phyloP scores from a whole-genome alignment of 106 monocot species.

The Dendrobium chrysotoxum region DNA sequence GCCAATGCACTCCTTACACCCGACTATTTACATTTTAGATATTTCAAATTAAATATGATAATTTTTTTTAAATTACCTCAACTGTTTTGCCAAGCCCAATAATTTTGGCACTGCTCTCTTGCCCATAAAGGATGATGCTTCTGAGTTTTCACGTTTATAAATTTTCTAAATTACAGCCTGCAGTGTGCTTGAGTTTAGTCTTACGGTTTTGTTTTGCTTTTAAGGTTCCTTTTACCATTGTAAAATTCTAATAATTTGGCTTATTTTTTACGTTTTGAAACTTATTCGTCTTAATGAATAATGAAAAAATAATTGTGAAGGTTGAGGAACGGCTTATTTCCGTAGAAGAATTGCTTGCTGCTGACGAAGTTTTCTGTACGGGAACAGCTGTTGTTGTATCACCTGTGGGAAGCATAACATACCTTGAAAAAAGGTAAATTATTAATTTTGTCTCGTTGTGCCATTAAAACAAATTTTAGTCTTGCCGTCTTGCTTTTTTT shows the following conservation, averaged over 20 bases:
- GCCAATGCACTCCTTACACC: neutral
- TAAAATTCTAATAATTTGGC: neutral
- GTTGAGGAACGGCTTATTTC: constrained; percentile 67
- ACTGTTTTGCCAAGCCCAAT: too few species aligned
- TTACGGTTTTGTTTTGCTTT: neutral
- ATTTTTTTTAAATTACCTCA: neutral
- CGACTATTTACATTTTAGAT: neutral
- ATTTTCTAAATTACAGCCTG: neutral
- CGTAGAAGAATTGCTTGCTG: constrained; percentile 81
- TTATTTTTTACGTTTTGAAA: neutral
- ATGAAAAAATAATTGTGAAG: constrained; percentile 21
- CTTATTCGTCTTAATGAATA: neutral
- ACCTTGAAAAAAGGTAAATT: constrained; percentile 56
- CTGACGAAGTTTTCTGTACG: constrained; percentile 97
- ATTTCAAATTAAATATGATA: neutral
- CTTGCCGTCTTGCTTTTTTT: neutral
- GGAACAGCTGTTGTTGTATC: constrained; percentile 95
- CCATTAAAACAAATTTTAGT: neutral
- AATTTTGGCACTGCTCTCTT: neutral
- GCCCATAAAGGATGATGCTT: neutral
- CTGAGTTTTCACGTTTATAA: neutral
- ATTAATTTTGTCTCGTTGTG: neutral
- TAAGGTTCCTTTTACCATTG: neutral
- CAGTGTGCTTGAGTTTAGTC: neutral
- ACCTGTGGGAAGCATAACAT: constrained; percentile 81